Conservation (phyloP, 306 rosid species). For the Rosa lucieae region DNA sequence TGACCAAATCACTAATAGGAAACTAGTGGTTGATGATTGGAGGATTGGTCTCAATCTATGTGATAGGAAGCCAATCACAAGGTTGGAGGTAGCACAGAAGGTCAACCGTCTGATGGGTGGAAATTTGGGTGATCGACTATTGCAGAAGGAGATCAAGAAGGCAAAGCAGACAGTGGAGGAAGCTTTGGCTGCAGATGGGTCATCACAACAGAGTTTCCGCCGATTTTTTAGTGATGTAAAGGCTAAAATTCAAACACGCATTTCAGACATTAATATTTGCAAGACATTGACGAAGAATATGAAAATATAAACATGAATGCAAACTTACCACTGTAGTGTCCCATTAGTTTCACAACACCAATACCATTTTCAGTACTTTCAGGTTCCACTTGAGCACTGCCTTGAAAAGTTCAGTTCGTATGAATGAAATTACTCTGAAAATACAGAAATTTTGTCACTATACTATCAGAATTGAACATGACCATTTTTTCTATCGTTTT, state of each 20-base stretch:
- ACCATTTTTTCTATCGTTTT: no score
- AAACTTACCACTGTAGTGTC: no score
- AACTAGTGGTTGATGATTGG: conserved; percentile 44
- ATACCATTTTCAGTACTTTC: no score
- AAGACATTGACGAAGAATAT: no score
- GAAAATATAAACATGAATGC: no score
- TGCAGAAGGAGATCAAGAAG: conserved; percentile 24
- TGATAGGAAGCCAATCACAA: conserved; percentile 19
- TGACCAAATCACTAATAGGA: conserved; percentile 37
- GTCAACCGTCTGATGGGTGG: conserved; percentile 25
- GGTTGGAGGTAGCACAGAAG: conserved; percentile 27
- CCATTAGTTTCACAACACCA: no score
- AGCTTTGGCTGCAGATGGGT: conserved; percentile 14
- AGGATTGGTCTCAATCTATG: conserved; percentile 34
- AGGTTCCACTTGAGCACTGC: no score
- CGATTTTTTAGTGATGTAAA: conserved; percentile 23
- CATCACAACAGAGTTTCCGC: conserved; percentile 20
- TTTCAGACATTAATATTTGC: neutral
- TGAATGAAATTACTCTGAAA: no score
- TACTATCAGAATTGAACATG: no score
- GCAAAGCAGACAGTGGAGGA: conserved; percentile 6
- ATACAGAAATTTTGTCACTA: no score
- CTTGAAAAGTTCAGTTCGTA: no score
- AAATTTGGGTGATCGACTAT: conserved; percentile 13
- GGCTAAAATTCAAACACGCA: conserved; percentile 15